Base-by-base conservation (phyloP, 352 stramenopile species). In the Pythium biforme region DNA sequence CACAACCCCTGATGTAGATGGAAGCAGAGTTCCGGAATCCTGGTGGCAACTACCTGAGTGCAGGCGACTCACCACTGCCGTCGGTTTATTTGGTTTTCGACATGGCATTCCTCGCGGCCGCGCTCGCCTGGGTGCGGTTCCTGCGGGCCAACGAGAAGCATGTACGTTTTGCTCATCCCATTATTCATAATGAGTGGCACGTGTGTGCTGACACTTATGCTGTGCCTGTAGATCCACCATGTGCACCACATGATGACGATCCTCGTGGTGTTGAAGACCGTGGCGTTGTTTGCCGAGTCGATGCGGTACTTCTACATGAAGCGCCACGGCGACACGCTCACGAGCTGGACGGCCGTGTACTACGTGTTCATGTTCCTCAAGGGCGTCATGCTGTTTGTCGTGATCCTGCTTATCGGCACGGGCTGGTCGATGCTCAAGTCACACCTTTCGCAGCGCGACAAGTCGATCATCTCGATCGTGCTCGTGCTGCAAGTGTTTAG, bases 361-460 rank as follows among this genome's bases (percentile, higher is more conserved):
- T 99, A 99, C 75, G 75, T 94, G 7, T 97, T 99, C 69, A 77
- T 90, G 49, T 98, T 97, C 59, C 71, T 99, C 19, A 99, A 99
- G 68, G 93, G 95, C 25, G 83, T 97, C 43, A 93, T 98, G 63
- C 81, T 99, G n/a, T 99, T 99, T 67, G 90, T 95, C 8, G 95
- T 99, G n/a, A 88, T 99, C 49, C 72, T 99, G 25, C 84, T 99
- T 31, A 97, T 99, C 68, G 97, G 97, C 55, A 97, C 92, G 52
- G 97, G 97, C 17, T 99, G 96, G 95, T 98, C 88, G 50, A 83
- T 99, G 46, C 75, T 99, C 51, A 99, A 99, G 77, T 94, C 96
- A 39, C 97, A 98, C 72, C 70, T 99, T 22, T 96, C 86, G 48
- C 71, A 82, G 55, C 73, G 79, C 49, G 97, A 99, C 76, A 98